Evolutionary conservation across 345 rosid species (phyloP).

Genomic region (Orychophragmus violaceus): DNA sequence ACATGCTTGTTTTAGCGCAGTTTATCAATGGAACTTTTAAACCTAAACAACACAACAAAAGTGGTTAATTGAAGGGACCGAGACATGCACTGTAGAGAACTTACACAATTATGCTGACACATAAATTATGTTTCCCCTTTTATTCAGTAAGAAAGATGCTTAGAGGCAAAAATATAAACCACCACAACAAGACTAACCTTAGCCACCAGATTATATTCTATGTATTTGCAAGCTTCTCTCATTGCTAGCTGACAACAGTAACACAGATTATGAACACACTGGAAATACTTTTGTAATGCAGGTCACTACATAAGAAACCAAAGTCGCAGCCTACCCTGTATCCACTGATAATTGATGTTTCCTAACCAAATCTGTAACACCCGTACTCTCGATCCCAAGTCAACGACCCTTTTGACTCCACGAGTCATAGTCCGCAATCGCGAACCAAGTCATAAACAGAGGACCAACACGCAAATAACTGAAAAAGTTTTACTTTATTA

Average conservation of each 20-base stretch:
- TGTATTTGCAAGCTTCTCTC: too few relatives aligned
- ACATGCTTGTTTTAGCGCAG: slow-evolving; percentile 95
- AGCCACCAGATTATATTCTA: slow-evolving; percentile 77
- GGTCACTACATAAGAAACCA: not conserved
- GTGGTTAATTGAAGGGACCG: not conserved
- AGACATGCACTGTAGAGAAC: not conserved
- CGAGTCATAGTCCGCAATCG: too few relatives aligned
- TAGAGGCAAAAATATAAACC: not conserved
- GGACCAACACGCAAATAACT: too few relatives aligned
- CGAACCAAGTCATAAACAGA: too few relatives aligned
- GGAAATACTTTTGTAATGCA: not conserved
- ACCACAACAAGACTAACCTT: slow-evolving; percentile 40
- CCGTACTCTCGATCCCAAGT: too few relatives aligned
- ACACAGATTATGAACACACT: not conserved
- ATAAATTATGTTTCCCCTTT: not conserved
- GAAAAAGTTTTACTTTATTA: too few relatives aligned
- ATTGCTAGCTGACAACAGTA: slow-evolving; percentile 59
- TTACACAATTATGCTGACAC: not conserved
- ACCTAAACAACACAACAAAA: slow-evolving; percentile 35
- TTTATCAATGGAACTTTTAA: slow-evolving; percentile 81
- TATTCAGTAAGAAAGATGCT: not conserved
- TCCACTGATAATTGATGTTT: slow-evolving; percentile 95
- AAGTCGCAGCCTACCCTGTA: slow-evolving; percentile 50
- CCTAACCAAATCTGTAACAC: slow-evolving; percentile 88
- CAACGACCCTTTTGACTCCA: too few relatives aligned